A percentile compares a stretch with the other conserved stretches of the same genome.
Conservation (phyloP, 2,329 filamentous ascomycete species). For the Chalara sp. region DNA sequence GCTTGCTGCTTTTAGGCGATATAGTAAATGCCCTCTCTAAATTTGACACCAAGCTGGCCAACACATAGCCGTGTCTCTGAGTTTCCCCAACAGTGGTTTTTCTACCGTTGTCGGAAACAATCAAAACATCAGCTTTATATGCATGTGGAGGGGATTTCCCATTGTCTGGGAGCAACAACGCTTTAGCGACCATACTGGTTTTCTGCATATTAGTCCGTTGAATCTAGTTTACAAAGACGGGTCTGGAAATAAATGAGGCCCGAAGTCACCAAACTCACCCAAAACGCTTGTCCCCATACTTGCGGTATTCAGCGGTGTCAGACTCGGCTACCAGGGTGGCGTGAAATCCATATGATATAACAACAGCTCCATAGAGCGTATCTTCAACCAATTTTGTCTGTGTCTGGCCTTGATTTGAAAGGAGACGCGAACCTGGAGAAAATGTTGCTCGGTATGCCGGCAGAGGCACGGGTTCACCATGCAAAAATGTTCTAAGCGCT, state of each 20-base stretch:
- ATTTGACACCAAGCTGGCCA: constrained; percentile 71
- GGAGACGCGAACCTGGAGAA: constrained; percentile 43
- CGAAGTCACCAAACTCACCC: constrained; percentile 14
- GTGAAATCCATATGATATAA: constrained; percentile 86
- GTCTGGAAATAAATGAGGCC: too few relatives aligned
- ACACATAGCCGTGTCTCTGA: constrained; percentile 63
- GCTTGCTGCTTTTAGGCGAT: constrained; percentile 61
- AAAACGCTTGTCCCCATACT: constrained; percentile 72
- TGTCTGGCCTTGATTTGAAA: constrained; percentile 29
- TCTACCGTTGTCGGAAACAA: constrained; percentile 18
- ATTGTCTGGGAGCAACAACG: constrained; percentile 55
- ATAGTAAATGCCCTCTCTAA: constrained; percentile 79
- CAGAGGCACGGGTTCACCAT: constrained; percentile 46
- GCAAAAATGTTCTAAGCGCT: constrained; percentile 51
- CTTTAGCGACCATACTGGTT: constrained; percentile 64
- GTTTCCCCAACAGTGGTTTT: constrained; percentile 30
- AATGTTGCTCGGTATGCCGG: constrained; percentile 59
- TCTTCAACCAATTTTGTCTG: constrained; percentile 18
- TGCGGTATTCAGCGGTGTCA: constrained; percentile 75
- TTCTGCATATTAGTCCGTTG: too few relatives aligned
- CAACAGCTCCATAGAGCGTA: constrained; percentile 66
- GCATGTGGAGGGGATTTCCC: constrained; percentile 43
- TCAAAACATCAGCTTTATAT: constrained; percentile 47
- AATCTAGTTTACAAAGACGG: too few relatives aligned
- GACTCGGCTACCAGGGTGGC: constrained; percentile 84